phyloP scores from a whole-genome alignment of 768 basidiomycete species.

The Infundibulicybe gibba region DNA sequence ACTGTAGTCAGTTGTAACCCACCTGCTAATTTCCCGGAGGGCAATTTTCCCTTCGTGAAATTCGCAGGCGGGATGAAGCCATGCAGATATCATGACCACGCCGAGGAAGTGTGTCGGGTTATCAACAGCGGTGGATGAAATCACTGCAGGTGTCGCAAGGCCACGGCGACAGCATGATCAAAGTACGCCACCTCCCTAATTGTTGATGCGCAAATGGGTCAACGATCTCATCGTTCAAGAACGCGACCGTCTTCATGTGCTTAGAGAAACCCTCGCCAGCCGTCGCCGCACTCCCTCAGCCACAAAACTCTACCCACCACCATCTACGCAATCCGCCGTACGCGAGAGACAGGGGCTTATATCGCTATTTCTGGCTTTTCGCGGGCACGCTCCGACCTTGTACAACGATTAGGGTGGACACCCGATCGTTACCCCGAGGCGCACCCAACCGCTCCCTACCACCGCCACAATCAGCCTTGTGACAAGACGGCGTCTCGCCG shows the following conservation, averaged over 20 bases:
- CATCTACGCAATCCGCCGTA: slow-evolving; percentile 14
- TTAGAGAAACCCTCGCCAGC: slow-evolving; percentile 59
- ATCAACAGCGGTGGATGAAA: slow-evolving; percentile 50
- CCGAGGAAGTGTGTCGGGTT: slow-evolving; percentile 45
- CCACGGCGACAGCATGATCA: slow-evolving; percentile 59
- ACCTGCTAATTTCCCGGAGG: no score
- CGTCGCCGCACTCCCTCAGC: slow-evolving; percentile 66
- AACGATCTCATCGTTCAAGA: slow-evolving; percentile 36
- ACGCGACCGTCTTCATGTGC: slow-evolving; percentile 52
- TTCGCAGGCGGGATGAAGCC: no score
- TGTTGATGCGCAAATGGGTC: background rate
- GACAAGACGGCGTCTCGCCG: no score
- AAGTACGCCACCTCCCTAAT: slow-evolving; percentile 37
- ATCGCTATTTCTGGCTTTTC: slow-evolving; percentile 51
- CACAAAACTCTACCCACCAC: slow-evolving; percentile 33
- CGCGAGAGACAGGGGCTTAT: slow-evolving; percentile 48
- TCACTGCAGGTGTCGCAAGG: slow-evolving; percentile 41
- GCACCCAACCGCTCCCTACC: no score
- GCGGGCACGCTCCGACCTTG: slow-evolving; percentile 67
- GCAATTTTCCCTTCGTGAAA: no score
- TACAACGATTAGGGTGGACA: no score
- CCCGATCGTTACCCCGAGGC: no score
- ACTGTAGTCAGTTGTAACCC: no score
- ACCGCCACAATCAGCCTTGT: no score
- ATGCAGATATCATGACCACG: slow-evolving; percentile 40